These are phyloP conservation scores for Ilyonectria destructans DNA, from an alignment of 2,329 filamentous ascomycete species.

Conservation along the genomic window DNA sequence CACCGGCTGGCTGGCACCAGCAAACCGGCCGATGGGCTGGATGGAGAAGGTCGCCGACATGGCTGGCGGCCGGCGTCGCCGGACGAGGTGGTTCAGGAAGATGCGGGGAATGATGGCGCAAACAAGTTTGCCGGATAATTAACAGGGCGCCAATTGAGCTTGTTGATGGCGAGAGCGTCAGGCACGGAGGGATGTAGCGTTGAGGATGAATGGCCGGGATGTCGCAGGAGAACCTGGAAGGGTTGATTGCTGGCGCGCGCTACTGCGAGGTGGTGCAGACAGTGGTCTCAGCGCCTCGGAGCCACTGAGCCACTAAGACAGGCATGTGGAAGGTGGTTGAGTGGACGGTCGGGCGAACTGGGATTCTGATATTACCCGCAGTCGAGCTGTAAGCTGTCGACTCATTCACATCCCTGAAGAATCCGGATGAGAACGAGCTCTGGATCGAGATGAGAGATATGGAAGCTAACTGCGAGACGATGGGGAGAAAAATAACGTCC, in stretches of 20 bases:
- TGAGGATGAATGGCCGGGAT: conserved; percentile 8
- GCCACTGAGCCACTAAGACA: background rate
- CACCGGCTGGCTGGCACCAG: conserved; percentile 78
- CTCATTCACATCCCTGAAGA: background rate
- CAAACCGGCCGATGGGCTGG: conserved; percentile 80
- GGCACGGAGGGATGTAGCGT: background rate
- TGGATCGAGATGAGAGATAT: background rate
- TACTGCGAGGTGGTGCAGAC: background rate
- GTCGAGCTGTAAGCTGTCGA: background rate
- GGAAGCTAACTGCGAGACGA: background rate
- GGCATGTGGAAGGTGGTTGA: background rate
- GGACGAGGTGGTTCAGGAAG: background rate
- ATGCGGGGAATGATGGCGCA: background rate
- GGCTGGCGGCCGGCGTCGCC: conserved; percentile 4
- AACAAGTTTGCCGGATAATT: background rate
- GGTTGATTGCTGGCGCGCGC: conserved; percentile 1
- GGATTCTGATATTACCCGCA: background rate
- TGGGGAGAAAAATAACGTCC: background rate
- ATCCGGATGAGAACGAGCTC: background rate
- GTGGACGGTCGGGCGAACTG: background rate
- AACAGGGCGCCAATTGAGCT: conserved; percentile 6
- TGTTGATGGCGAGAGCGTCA: background rate
- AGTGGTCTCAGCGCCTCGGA: conserved; percentile 2
- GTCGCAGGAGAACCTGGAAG: background rate
- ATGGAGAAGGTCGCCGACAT: conserved; percentile 71